Evolutionary conservation across 345 rosid genomes (phyloP).

Genomic region (rapeseed (Brassica napus)): DNA sequence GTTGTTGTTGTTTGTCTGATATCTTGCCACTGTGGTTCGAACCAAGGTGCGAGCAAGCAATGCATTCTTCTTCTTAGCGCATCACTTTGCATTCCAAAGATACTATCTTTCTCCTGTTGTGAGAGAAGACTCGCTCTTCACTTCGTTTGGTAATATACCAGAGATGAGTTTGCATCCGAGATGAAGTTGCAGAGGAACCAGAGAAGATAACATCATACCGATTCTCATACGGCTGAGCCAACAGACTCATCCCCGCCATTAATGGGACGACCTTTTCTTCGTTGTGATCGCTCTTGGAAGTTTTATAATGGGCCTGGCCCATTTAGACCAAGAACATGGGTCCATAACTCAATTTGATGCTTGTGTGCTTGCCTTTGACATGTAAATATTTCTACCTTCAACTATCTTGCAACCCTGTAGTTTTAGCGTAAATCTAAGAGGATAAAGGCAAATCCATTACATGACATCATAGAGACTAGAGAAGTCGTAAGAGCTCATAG

Average conservation of each 20-base stretch:
- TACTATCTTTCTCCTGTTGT: slow-evolving; percentile 60
- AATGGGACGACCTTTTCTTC: not conserved
- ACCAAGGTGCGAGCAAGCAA: slow-evolving; percentile 70
- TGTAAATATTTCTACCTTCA: not conserved
- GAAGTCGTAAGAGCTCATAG: not conserved
- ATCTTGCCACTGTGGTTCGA: slow-evolving; percentile 78
- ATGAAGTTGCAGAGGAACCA: slow-evolving; percentile 50
- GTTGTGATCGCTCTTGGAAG: not conserved
- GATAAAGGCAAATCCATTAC: not conserved
- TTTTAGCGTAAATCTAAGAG: not conserved
- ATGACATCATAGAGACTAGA: not conserved
- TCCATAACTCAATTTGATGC: not conserved
- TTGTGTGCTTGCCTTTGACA: not conserved
- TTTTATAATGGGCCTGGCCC: slow-evolving; percentile 19
- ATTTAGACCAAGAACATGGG: not conserved
- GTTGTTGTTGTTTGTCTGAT: slow-evolving; percentile 44
- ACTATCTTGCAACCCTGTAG: not conserved
- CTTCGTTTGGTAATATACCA: slow-evolving; percentile 75
- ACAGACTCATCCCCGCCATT: not conserved
- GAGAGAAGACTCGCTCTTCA: slow-evolving; percentile 63
- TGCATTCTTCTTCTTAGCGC: slow-evolving; percentile 56
- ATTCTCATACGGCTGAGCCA: not conserved
- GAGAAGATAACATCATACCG: slow-evolving; percentile 31
- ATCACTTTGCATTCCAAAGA: slow-evolving; percentile 49
- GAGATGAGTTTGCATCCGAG: slow-evolving; percentile 64